phyloP scores from a whole-genome alignment of 2,329 filamentous ascomycete species.

The Magnaporthiopsis rhizophila region DNA sequence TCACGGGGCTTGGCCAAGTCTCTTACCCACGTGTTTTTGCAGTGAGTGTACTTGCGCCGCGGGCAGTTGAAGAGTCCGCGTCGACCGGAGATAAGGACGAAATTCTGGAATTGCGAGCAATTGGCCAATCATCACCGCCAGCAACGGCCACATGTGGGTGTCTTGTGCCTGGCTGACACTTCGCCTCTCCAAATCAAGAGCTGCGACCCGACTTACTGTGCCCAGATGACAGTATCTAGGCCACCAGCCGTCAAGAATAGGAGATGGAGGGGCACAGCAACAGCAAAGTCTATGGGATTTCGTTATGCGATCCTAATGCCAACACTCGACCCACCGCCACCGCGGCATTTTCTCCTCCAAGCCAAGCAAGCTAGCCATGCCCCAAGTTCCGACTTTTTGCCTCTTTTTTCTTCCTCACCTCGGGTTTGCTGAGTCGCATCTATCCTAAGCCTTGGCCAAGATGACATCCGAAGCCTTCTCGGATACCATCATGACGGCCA shows the following conservation, averaged over 20 bases:
- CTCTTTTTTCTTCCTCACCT: neutral
- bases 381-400: no score
- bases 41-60: no score
- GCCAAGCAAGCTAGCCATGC: neutral
- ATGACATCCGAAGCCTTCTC: slow-evolving; percentile 54
- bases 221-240: neutral
- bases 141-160: neutral
- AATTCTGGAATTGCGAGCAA: neutral
- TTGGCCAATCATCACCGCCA: neutral
- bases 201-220: neutral
- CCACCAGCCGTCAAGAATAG: no score
- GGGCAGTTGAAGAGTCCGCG: neutral
- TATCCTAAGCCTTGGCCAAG: slow-evolving; percentile 9
- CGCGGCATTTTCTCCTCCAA: no score
- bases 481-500: slow-evolving; percentile 39
- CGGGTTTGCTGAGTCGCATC: neutral
- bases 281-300: neutral
- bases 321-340: neutral
- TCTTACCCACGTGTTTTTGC: neutral
- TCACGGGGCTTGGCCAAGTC: neutral
- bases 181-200: no score
- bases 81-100: neutral
- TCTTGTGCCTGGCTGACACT: neutral
- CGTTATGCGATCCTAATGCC: neutral
- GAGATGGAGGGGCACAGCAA: no score